A percentile compares a stretch with the other conserved stretches of the same genome.
Evolutionary conservation across 2,329 filamentous ascomycete genomes (phyloP).

Genomic region (Monilinia aucupariae): DNA sequence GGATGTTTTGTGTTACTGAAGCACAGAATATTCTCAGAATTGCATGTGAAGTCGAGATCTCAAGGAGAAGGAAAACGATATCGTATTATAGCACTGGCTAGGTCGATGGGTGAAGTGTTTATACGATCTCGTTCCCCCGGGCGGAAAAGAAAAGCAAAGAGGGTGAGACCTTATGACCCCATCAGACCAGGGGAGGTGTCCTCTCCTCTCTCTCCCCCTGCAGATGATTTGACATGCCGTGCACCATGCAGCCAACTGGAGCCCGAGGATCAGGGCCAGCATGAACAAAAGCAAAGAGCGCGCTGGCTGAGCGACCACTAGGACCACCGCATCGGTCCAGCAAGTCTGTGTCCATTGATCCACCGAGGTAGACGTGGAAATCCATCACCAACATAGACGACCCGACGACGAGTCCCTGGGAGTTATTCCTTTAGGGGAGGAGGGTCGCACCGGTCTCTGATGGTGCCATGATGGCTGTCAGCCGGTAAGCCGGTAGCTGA

Average conservation of each 20-base stretch:
- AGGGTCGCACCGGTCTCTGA: too few species aligned
- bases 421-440: neutral
- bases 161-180: conserved; percentile 9
- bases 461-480: neutral
- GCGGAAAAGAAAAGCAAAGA: neutral
- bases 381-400: neutral
- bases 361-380: conserved; percentile 12
- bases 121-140: conserved; percentile 1
- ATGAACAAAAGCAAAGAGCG: conserved; percentile 11
- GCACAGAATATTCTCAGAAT: neutral
- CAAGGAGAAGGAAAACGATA: conserved; percentile 11
- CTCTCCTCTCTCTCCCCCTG: neutral
- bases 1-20: conserved; percentile 2
- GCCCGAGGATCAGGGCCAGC: conserved; percentile 13
- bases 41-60: neutral
- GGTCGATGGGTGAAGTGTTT: neutral
- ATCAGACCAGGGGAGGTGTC: neutral
- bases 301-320: neutral
- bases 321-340: neutral
- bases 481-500: neutral
- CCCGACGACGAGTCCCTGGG: conserved; percentile 3
- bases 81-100: conserved; percentile 12
- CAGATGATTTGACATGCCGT: conserved; percentile 11
- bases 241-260: neutral
- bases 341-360: conserved; percentile 11